phyloP scores from a whole-genome alignment of 305 asterid species.

The Fraxinus baroniana region DNA sequence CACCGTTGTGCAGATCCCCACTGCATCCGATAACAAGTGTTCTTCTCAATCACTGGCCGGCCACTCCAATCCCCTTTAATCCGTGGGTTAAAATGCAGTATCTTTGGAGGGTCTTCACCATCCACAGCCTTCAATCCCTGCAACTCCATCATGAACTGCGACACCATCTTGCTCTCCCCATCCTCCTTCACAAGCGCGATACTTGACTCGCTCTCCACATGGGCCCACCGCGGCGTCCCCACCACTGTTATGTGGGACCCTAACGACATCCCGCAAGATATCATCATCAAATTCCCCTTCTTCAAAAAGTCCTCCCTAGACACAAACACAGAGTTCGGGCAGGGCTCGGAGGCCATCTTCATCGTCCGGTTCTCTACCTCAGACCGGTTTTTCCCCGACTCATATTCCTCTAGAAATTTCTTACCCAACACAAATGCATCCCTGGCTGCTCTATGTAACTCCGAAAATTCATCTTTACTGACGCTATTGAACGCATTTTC shows the following conservation, averaged over 20 bases:
- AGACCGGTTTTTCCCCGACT: conserved; percentile 46
- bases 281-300: conserved; percentile 54
- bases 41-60: conserved; percentile 70
- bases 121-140: conserved; percentile 83
- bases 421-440: conserved; percentile 76
- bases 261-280: conserved; percentile 81
- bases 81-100: conserved; percentile 85
- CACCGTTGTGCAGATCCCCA: conserved; percentile 88
- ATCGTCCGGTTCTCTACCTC: conserved; percentile 38
- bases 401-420: conserved; percentile 54
- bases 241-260: conserved; percentile 89
- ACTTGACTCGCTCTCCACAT: conserved; percentile 41
- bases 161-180: conserved; percentile 40
- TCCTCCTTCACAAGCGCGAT: conserved; percentile 34
- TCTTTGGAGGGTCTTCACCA: conserved; percentile 90
- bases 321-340: conserved; percentile 61
- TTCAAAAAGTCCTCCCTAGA: conserved; percentile 41
- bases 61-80: conserved; percentile 90
- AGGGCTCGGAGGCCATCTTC: conserved; percentile 40
- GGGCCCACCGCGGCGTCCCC: conserved; percentile 65
- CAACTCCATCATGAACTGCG: conserved; percentile 85
- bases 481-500: conserved; percentile 49
- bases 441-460: conserved; percentile 62
- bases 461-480: conserved; percentile 60
- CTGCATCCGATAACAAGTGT: conserved; percentile 89